Conservation (phyloP, 2,329 filamentous ascomycete species). For the Neofusicoccum parvum region DNA sequence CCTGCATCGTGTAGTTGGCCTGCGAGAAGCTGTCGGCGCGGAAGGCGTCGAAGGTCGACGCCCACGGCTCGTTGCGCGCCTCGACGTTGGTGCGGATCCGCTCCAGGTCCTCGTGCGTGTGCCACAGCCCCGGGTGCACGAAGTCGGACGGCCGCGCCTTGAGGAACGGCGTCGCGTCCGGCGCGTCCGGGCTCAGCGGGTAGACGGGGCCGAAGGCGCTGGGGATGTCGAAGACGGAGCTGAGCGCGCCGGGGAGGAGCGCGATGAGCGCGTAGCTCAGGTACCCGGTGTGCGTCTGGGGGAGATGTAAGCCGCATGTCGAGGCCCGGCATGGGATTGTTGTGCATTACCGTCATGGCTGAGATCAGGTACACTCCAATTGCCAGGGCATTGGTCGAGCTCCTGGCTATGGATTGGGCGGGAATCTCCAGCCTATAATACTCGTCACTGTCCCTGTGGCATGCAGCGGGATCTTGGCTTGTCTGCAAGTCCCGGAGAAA, state of each 20-base stretch:
- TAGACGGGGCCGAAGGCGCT: background rate
- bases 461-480: too few species aligned
- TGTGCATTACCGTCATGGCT: too few species aligned
- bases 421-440: too few species aligned
- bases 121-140: constrained; percentile 31
- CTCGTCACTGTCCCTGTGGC: too few species aligned
- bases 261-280: background rate
- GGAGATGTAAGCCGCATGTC: too few species aligned
- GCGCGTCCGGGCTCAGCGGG: background rate
- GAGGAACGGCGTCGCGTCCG: background rate
- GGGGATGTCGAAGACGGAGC: background rate
- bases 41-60: constrained; percentile 15
- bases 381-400: too few species aligned
- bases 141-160: constrained; percentile 21
- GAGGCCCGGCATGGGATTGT: too few species aligned
- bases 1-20: constrained; percentile 33
- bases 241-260: background rate
- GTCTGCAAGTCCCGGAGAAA: too few species aligned
- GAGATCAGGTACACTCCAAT: too few species aligned
- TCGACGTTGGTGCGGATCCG: constrained; percentile 25
- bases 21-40: constrained; percentile 18
- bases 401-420: too few species aligned
- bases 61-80: constrained; percentile 28
- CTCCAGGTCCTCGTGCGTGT: constrained; percentile 30
- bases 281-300: too few species aligned